phyloP scores from a whole-genome alignment of 768 basidiomycete species.

The Termitomyces bulborhizus region DNA sequence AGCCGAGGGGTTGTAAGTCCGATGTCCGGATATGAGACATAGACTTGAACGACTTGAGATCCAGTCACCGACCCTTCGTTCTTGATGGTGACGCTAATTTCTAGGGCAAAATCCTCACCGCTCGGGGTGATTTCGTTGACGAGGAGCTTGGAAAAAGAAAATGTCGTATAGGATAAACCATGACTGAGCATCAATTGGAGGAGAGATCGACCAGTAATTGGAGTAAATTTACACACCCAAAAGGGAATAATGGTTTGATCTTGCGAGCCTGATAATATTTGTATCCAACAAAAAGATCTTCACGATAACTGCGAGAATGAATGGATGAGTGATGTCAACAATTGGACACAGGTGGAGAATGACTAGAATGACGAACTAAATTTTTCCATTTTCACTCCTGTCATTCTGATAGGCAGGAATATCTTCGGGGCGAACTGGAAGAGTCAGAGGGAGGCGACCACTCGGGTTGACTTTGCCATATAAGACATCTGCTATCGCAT shows the following conservation, averaged over 20 bases:
- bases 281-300: constrained; percentile 66
- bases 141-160: constrained; percentile 43
- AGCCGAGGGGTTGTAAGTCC: constrained; percentile 48
- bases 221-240: constrained; percentile 37
- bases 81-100: constrained; percentile 40
- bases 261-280: constrained; percentile 54
- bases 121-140: constrained; percentile 24
- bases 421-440: constrained; percentile 56
- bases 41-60: constrained; percentile 63
- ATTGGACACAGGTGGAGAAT: not conserved
- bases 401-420: constrained; percentile 56
- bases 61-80: constrained; percentile 52
- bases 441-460: constrained; percentile 53
- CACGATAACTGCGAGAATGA: constrained; percentile 35
- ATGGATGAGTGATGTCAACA: not conserved
- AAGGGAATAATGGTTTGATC: constrained; percentile 57
- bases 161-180: constrained; percentile 74
- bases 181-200: constrained; percentile 32
- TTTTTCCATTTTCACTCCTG: constrained; percentile 51
- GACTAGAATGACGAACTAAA: constrained; percentile 26
- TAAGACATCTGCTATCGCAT: constrained; percentile 60
- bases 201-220: not conserved
- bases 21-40: constrained; percentile 46
- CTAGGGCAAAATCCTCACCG: constrained; percentile 25
- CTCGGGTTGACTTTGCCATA: constrained; percentile 57